Evolutionary conservation across 441 rosid species (phyloP).

Genomic region (Corymbia calophylla): DNA sequence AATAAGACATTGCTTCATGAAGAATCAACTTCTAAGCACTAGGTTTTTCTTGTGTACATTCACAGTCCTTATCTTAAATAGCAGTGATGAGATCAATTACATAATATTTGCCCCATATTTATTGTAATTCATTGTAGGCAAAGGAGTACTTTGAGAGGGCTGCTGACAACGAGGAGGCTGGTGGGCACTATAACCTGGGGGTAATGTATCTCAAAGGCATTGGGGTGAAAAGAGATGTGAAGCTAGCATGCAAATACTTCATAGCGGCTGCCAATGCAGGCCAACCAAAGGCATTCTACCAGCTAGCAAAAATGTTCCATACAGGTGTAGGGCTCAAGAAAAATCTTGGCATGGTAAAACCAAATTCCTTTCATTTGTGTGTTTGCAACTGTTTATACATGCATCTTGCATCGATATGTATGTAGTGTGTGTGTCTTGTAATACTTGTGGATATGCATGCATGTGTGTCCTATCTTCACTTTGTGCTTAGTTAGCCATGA

Average conservation of each 20-base stretch:
- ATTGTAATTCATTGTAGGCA: constrained; percentile 46
- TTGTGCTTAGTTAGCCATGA: background rate
- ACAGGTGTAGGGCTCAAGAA: constrained; percentile 92
- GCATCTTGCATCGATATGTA: background rate
- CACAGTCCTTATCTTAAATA: background rate
- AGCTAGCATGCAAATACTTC: constrained; percentile 65
- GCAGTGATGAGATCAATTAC: background rate
- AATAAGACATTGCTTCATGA: background rate
- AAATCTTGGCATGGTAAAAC: constrained; percentile 64
- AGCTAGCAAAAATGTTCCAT: constrained; percentile 98
- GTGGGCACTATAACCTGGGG: constrained; percentile 95
- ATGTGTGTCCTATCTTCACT: background rate
- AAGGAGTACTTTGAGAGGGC: constrained; percentile 93
- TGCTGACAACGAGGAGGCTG: constrained; percentile 68
- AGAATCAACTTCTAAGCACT: background rate
- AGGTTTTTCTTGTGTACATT: background rate
- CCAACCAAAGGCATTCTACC: constrained; percentile 97
- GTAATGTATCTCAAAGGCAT: constrained; percentile 86
- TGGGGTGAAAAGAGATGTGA: constrained; percentile 87
- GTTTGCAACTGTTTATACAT: background rate
- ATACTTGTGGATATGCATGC: background rate
- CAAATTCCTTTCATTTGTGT: background rate
- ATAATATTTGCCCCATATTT: background rate
- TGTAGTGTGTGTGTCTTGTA: background rate
- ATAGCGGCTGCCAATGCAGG: constrained; percentile 87